Evolutionary conservation across 768 basidiomycete species (phyloP).

Genomic region (Multifurca ochricompacta): DNA sequence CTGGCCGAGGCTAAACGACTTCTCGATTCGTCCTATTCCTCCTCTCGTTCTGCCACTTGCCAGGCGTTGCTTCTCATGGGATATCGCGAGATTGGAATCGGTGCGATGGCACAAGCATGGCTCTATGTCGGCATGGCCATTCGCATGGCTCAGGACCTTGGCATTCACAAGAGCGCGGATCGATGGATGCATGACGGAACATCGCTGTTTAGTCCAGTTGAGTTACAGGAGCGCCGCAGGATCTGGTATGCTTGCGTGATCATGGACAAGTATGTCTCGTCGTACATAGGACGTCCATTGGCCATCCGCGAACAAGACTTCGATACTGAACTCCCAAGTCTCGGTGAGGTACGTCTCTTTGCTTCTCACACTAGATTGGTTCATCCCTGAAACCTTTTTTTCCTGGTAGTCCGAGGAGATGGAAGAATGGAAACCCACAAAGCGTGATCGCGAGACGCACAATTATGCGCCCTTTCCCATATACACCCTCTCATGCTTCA

Average conservation of each 20-base stretch:
- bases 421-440: conserved; percentile 44
- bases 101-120: conserved; percentile 86
- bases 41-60: conserved; percentile 65
- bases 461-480: conserved; percentile 32
- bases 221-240: conserved; percentile 61
- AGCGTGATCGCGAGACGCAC: conserved; percentile 29
- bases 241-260: conserved; percentile 76
- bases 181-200: conserved; percentile 58
- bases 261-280: conserved; percentile 73
- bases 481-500: conserved; percentile 65
- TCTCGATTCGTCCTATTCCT: conserved; percentile 59
- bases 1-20: conserved; percentile 58
- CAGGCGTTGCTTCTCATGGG: conserved; percentile 77
- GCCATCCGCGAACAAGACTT: conserved; percentile 71
- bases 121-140: conserved; percentile 81
- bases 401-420: conserved; percentile 52
- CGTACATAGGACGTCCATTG: conserved; percentile 72
- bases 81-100: conserved; percentile 81
- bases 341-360: conserved; percentile 42
- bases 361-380: background rate
- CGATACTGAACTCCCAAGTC: conserved; percentile 58
- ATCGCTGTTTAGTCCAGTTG: conserved; percentile 47
- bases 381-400: conserved; percentile 2
- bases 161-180: conserved; percentile 75
- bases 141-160: conserved; percentile 87